phyloP scores from a whole-genome alignment of 257 asterid genomes.

The Coffea canephora region DNA sequence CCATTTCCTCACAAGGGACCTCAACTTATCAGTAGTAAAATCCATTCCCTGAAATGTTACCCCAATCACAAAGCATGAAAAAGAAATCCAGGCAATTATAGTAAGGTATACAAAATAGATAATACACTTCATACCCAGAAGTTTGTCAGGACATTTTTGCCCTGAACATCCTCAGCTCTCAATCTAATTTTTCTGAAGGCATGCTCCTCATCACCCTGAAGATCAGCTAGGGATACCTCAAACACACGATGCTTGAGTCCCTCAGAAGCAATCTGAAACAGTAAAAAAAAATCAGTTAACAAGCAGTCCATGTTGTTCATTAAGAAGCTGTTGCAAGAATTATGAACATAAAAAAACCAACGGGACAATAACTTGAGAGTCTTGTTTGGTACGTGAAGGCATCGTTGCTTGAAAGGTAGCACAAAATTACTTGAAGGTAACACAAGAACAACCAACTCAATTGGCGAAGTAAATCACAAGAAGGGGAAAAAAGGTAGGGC shows the following conservation, averaged over 20 bases:
- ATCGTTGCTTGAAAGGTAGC: neutral
- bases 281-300: neutral
- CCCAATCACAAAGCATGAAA: neutral
- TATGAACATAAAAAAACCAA: neutral
- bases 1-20: constrained; percentile 77
- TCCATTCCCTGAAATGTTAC: constrained; percentile 61
- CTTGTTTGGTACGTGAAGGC: too few species aligned
- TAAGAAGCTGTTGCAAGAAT: neutral
- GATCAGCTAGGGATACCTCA: constrained; percentile 84
- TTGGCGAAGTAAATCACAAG: neutral
- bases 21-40: constrained; percentile 72
- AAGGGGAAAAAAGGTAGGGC: too few species aligned
- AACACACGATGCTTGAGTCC: constrained; percentile 90
- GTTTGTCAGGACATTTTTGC: constrained; percentile 74
- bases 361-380: too few species aligned
- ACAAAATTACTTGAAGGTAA: neutral
- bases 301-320: neutral
- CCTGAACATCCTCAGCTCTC: constrained; percentile 87
- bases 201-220: constrained; percentile 78
- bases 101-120: neutral
- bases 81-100: neutral
- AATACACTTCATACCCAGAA: constrained; percentile 51
- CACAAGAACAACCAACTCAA: neutral
- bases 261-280: constrained; percentile 75
- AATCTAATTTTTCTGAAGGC: constrained; percentile 81